Evolutionary conservation across 2,329 filamentous ascomycete species (phyloP), one percentile per base, ranked within the genome.

Genomic region (Trichoderma citrinoviride): DNA sequence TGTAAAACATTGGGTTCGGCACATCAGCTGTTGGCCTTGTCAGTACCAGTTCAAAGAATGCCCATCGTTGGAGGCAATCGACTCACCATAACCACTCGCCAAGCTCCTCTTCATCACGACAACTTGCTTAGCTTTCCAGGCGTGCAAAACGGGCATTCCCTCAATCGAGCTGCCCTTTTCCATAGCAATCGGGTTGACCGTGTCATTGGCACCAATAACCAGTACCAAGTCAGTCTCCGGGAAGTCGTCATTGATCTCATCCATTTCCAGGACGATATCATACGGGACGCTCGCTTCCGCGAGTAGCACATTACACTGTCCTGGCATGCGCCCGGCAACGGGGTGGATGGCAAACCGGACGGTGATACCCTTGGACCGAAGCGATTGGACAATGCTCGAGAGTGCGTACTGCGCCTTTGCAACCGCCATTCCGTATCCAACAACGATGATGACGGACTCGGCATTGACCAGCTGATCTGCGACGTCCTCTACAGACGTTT

Each of bases 221-320:
- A 96, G 85, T 0, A 91, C 93, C 10, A 96, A 82, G 71, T 96
- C 93, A 0, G 93, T 96, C 29, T 95, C 90, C 7, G 83, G 77
- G 75, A 96, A 97, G 72, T 96, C 92, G 68, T 96, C 92, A 76
- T 96, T 97, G 79, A 96, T 96, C 80, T 97, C 93, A 71, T 96
- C 93, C 92, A 96, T 96, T 78, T 97, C 92, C 52, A 96, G 83
- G 29, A 96, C 92, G 64, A 96, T 94, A 71, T 97, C 93, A 72
- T 96, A 96, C 3, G 92, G 92, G 33, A 96, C 93, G 40, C 85
- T 89, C 1, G 93, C 93, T 76, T 97, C 93, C 0, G 93, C 93
- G 15, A 96, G 86, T 2, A 97, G 82, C 4, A 96, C 92, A 72
- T 97, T 96, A 79, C 92, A 96, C 77, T 96, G 93, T 0, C 93